Evolutionary conservation across 2,329 filamentous ascomycete species (phyloP), one percentile per base, ranked within the genome.

Genomic region (Emmonsiellopsis sp.): DNA sequence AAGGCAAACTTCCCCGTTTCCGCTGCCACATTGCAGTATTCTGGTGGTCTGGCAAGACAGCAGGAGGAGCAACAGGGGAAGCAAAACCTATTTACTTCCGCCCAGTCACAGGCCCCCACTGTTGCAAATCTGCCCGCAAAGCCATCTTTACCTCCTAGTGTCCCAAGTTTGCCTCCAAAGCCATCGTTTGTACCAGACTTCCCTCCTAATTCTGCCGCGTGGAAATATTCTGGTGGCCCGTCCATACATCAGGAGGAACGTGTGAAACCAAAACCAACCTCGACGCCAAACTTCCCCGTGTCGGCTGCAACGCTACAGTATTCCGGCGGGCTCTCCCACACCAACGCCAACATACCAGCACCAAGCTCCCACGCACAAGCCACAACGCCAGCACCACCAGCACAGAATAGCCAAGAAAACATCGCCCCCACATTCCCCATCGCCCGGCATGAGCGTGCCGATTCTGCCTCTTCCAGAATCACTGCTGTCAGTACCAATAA

Each of bases 261-360:
- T 5, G 16, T 26, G 9, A 35, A 8, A 15, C 16, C 46, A 15
- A 16, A 7, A 10, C 20, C 34, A 15, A 8, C 15, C 20, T 30
- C 20, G 6, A 35, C 41, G 48, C 35, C 57, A 11, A 54, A 55
- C 35, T 50, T 59, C 49, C 58, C 59, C 9, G 38, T 52, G 5
- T 52, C 55, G 7, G 57, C 58, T 20, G 55, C 56, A 41, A 58
- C 58, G 30, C 51, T 50, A 52, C 56, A 61, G 41, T 61, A 59
- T 54, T 54, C 50, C 13, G 31, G 50, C 13, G 35, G 20, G 20
- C 20, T 26, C 20, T 26, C 35, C 3, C 10, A 11, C 26, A n/a
- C 34, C 9, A 15, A 40, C 30, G 20, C 8, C 1, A 40, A 15
- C 30, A 38, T 38, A 10, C 34, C 5, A 38, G 46, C 6, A 38